Conservation (phyloP, 768 basidiomycete species). For the Lactarius akahatsu region DNA sequence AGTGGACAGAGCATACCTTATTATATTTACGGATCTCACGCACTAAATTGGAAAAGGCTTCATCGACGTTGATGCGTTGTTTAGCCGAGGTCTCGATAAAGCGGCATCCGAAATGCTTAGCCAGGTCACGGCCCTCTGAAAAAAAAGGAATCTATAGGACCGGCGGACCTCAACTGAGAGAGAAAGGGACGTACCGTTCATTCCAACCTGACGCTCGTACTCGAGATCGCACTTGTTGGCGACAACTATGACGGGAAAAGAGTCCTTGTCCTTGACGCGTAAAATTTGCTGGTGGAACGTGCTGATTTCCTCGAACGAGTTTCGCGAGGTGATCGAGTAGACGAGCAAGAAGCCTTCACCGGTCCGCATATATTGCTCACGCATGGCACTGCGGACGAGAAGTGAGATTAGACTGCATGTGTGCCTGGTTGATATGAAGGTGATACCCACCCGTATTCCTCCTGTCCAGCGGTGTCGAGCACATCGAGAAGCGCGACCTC, state of each 20-base stretch:
- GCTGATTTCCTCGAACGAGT: slow-evolving; percentile 96
- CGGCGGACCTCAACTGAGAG: background rate
- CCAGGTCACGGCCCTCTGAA: slow-evolving; percentile 94
- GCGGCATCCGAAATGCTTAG: slow-evolving; percentile 90
- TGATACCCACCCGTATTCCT: slow-evolving; percentile 89
- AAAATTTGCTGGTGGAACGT: slow-evolving; percentile 96
- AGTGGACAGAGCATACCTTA: slow-evolving; percentile 56
- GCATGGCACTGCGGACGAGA: slow-evolving; percentile 73
- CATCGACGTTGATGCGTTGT: slow-evolving; percentile 94
- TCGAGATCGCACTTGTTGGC: slow-evolving; percentile 99
- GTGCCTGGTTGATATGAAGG: slow-evolving; percentile 16
- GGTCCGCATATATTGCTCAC: slow-evolving; percentile 98
- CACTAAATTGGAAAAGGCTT: slow-evolving; percentile 91
- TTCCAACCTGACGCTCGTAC: slow-evolving; percentile 93
- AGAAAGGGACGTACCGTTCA: slow-evolving; percentile 66
- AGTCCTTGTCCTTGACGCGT: slow-evolving; percentile 94
- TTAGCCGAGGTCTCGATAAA: slow-evolving; percentile 97
- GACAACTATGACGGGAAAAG: slow-evolving; percentile 92
- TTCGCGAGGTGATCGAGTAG: slow-evolving; percentile 96
- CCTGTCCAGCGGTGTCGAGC: slow-evolving; percentile 95
- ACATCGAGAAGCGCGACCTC: slow-evolving; percentile 97
- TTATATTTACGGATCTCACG: slow-evolving; percentile 93
- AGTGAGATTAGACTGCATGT: slow-evolving; percentile 8
- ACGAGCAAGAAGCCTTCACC: slow-evolving; percentile 98
- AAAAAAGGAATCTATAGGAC: background rate